Evolutionary conservation across 1,284 basidiomycete species (phyloP), one percentile per base, ranked within the genome.

Genomic region (Coniophora puteana): DNA sequence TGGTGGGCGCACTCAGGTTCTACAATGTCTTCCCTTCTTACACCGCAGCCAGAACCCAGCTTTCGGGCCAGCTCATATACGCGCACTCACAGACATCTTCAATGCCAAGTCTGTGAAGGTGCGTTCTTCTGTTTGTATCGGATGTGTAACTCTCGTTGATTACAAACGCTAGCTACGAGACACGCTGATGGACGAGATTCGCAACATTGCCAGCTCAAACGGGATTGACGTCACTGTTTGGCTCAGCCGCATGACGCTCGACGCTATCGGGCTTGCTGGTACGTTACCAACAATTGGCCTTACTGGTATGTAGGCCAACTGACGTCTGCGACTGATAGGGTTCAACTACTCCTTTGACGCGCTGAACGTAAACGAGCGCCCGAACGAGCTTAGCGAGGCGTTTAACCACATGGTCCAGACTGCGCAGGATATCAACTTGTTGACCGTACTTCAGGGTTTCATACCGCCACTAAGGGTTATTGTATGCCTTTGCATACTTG

Each of bases 191-290:
- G 3, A 36, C 47, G 59, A 71, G 40, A 49, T 62, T n/a, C 17
- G 39, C 50, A n/a, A n/a, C n/a, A n/a, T n/a, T n/a, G 63, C 53
- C 24, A 27, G 27, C 4, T 36, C 35, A 11, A 27, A 34, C 4
- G 28, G 39, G 3, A 53, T 77, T 20, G 76, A 88, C 42, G 68
- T 76, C 3, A 58, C 80, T 4, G 58, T 68, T 0, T 80, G 76
- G 68, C 56, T 86, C 10, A 76, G 67, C 32, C 70, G 69, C 40
- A 66, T 69, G 43, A 85, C 84, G 0, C 62, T 87, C 24, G 83
- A 88, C 50, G 68, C 85, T 18, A 86, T 89, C 41, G 83, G 83
- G 8, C 62, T 76, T 11, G 78, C 83, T 18, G 83, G 82, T 72
- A 45, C 10, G 51, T 44, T 16, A 8, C 20, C 21, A 13, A 11